Evolutionary conservation across 345 rosid genomes (phyloP).

Genomic region (Eucalyptus curtisii): DNA sequence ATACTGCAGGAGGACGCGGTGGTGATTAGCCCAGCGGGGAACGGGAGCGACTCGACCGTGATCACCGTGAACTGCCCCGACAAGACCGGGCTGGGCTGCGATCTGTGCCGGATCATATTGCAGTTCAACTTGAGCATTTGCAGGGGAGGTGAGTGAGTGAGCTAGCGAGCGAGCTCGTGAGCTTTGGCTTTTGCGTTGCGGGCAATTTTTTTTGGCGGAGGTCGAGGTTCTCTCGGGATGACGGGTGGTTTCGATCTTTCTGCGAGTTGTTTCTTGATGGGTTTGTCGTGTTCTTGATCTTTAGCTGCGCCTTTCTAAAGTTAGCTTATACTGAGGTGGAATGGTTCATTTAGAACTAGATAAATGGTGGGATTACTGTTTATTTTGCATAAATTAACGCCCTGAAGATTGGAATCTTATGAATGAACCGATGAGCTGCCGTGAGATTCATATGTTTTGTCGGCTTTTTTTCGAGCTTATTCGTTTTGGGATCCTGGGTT

Average conservation of each 20-base stretch:
- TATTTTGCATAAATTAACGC: neutral
- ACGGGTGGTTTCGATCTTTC: neutral
- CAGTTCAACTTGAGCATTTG: constrained; percentile 48
- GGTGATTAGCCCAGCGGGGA: constrained; percentile 28
- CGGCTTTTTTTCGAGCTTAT: neutral
- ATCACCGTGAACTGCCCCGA: constrained; percentile 63
- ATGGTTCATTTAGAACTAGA: neutral
- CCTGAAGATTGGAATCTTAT: neutral
- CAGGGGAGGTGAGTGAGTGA: constrained; percentile 35
- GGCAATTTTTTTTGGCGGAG: neutral
- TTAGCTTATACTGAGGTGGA: neutral
- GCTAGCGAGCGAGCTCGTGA: too few relatives aligned
- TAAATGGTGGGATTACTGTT: neutral
- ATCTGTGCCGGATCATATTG: constrained; percentile 50
- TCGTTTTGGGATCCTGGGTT: neutral
- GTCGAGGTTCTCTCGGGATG: neutral
- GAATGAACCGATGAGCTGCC: neutral
- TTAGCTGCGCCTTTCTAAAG: neutral
- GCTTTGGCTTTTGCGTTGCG: neutral
- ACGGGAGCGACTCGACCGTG: constrained; percentile 24
- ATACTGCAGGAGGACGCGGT: constrained; percentile 41
- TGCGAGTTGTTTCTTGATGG: neutral
- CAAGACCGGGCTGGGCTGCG: constrained; percentile 66
- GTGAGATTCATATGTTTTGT: neutral
- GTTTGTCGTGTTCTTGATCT: neutral